A percentile compares a stretch with the other conserved stretches of the same genome.
Conservation (phyloP, 495 filamentous ascomycete species). For the Podospora comata region DNA sequence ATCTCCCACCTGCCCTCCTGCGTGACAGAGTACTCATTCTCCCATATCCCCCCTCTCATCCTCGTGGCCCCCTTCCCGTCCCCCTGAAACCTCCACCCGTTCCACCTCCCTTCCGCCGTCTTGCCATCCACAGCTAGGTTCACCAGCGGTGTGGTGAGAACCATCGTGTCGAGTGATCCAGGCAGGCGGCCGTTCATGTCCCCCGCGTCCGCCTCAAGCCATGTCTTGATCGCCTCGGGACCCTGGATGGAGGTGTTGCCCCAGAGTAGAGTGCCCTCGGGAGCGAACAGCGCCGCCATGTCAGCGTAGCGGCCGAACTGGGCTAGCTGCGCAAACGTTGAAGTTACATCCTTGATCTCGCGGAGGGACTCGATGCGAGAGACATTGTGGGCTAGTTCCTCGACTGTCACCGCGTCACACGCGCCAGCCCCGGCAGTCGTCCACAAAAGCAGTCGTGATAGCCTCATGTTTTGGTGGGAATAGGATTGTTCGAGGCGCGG, state of each 20-base stretch:
- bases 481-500: not conserved
- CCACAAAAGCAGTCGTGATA: not conserved
- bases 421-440: too few relatives aligned
- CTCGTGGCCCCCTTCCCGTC: constrained; percentile 17
- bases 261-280: constrained; percentile 19
- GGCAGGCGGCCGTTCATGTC: constrained; percentile 20
- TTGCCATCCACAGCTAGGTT: constrained; percentile 20
- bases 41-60: constrained; percentile 22
- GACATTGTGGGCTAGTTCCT: constrained; percentile 9
- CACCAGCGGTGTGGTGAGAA: constrained; percentile 18
- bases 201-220: constrained; percentile 16
- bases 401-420: not conserved
- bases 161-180: constrained; percentile 16
- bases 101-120: constrained; percentile 20
- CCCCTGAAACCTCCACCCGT: constrained; percentile 18
- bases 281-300: constrained; percentile 21
- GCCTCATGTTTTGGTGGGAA: not conserved
- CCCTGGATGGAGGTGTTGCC: constrained; percentile 12
- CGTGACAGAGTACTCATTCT: constrained; percentile 21
- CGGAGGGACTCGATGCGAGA: constrained; percentile 19
- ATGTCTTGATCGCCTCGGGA: constrained; percentile 17
- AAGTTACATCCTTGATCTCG: constrained; percentile 23
- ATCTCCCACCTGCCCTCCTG: constrained; percentile 14
- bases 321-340: constrained; percentile 22
- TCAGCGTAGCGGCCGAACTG: constrained; percentile 16